These are phyloP conservation scores for Sphagnum fallax DNA, from an alignment of 228 moss, liverwort and hornwort species.

Conservation along the genomic window DNA sequence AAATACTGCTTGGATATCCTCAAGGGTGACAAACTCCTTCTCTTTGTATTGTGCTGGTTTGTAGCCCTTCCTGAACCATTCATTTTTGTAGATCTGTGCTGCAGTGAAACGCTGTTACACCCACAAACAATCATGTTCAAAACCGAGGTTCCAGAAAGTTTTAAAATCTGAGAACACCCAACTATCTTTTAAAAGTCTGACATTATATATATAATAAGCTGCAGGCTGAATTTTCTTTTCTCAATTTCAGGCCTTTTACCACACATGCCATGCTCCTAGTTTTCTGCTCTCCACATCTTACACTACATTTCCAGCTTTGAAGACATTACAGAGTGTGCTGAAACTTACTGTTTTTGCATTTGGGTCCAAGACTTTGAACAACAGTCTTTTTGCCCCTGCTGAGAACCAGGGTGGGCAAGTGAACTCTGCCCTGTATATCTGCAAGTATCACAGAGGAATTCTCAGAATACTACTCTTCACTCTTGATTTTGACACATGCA, in stretches of 20 bases:
- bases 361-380: conserved; percentile 45
- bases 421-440: conserved; percentile 51
- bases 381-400: conserved; percentile 33
- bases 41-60: conserved; percentile 38
- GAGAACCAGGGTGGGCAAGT: conserved; percentile 44
- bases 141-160: no score
- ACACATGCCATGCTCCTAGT: no score
- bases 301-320: no score
- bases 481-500: no score
- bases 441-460: background rate
- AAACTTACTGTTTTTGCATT: conserved; percentile 22
- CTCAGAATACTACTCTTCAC: no score
- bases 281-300: no score
- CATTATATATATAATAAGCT: no score
- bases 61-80: conserved; percentile 52
- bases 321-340: no score
- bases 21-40: conserved; percentile 29
- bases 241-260: background rate
- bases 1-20: conserved; percentile 50
- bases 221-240: no score
- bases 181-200: no score
- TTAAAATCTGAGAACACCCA: no score
- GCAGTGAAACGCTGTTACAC: conserved; percentile 31
- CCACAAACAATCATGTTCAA: no score
- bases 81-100: conserved; percentile 30